Evolutionary conservation across 75 land plant species (phyloP).

Genomic region (Selaginella moellendorffii): DNA sequence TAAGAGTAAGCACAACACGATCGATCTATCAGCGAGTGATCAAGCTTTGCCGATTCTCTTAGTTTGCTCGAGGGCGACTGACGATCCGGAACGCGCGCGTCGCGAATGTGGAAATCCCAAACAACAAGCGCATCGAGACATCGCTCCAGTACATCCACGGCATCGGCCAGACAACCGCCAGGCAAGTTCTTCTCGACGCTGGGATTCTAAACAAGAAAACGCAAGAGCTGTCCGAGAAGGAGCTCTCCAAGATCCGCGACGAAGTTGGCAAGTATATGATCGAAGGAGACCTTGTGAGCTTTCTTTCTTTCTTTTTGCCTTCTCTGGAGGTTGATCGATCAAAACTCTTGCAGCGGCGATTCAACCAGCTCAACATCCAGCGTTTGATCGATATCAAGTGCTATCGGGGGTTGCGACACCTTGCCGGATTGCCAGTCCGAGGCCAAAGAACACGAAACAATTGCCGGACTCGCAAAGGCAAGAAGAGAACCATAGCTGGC

Average conservation of each 20-base stretch:
- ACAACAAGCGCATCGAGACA: slow-evolving; percentile 63
- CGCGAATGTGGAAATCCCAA: slow-evolving; percentile 94
- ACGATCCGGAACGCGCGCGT: slow-evolving; percentile 57
- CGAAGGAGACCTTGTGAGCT: slow-evolving; percentile 57
- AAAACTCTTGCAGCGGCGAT: slow-evolving; percentile 46
- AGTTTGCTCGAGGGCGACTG: too few relatives aligned
- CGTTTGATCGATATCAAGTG: slow-evolving; percentile 86
- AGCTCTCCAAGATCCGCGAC: slow-evolving; percentile 49
- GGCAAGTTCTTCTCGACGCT: slow-evolving; percentile 45
- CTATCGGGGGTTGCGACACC: slow-evolving; percentile 72
- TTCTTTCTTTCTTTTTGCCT: background rate
- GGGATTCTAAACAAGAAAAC: slow-evolving; percentile 63
- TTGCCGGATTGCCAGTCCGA: slow-evolving; percentile 66
- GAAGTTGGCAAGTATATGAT: slow-evolving; percentile 88
- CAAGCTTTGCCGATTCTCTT: too few relatives aligned
- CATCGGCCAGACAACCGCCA: slow-evolving; percentile 45
- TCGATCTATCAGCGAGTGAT: too few relatives aligned
- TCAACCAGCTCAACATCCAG: slow-evolving; percentile 49
- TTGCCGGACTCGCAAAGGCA: slow-evolving; percentile 75
- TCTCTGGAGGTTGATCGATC: background rate
- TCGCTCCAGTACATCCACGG: slow-evolving; percentile 89
- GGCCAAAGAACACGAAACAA: slow-evolving; percentile 90
- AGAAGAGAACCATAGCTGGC: slow-evolving; percentile 51
- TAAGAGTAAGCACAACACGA: too few relatives aligned
- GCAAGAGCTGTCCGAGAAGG: slow-evolving; percentile 62